Conservation (phyloP, 78 protist genomes). For the Protostelium mycophagum region DNA sequence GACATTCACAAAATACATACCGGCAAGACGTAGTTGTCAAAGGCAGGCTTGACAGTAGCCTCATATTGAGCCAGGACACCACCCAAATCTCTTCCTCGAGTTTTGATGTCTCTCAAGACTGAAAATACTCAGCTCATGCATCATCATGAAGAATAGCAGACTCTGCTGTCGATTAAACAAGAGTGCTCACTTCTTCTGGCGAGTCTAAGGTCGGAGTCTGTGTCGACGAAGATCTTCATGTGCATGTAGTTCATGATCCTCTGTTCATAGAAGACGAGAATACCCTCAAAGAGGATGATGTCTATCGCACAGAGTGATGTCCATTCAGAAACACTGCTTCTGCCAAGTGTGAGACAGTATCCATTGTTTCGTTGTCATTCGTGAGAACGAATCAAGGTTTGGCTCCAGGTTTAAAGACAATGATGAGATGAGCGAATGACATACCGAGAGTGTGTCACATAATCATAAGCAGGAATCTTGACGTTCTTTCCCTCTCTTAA, state of each 20-base stretch:
- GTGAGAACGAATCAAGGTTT: too few species aligned
- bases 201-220: constrained; percentile 72
- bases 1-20: constrained; percentile 31
- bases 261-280: constrained; percentile 52
- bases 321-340: constrained; percentile 13
- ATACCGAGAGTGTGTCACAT: constrained; percentile 47
- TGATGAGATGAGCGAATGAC: neutral
- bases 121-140: neutral
- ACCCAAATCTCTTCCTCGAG: constrained; percentile 68
- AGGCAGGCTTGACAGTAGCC: constrained; percentile 76
- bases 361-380: too few species aligned
- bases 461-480: constrained; percentile 65
- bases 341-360: too few species aligned
- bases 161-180: neutral
- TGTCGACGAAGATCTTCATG: constrained; percentile 75
- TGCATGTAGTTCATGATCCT: constrained; percentile 55
- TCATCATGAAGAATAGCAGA: neutral
- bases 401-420: neutral
- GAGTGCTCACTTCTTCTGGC: constrained; percentile 26
- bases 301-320: constrained; percentile 21
- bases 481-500: constrained; percentile 30
- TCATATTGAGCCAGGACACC: constrained; percentile 64
- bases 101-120: constrained; percentile 73
- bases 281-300: constrained; percentile 78
- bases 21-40: constrained; percentile 73